Evolutionary conservation across 257 asterid species (phyloP), one percentile per base, ranked within the genome.

Genomic region (Solanum rostratum): DNA sequence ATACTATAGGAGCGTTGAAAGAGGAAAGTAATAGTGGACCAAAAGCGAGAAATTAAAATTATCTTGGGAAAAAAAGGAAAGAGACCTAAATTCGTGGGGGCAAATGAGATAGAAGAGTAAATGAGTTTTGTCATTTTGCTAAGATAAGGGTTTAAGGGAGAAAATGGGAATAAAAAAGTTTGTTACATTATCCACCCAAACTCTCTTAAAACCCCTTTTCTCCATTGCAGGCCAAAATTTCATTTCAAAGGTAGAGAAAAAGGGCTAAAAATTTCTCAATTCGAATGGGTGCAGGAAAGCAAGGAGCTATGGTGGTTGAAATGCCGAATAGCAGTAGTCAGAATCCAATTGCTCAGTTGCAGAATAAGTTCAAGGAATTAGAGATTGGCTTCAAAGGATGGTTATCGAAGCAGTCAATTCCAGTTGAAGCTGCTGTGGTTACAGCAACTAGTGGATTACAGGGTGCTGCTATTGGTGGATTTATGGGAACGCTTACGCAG

Each of bases 371-470:
- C 80, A 92, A 90, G 88, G 97, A 93, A 88, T 83, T 95, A 70
- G 97, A 94, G 83, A 45, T 41, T 27, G 88, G 76, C 52, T 93
- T 94, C 84, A 91, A 87, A 82, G 89, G 82, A 5, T 95, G 99
- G 99, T 83, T 95, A 33, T 91, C 94, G 16, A 94, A 95, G 86
- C 98, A 95, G 85, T 88, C 99, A 62, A 33, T 94, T 83, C 94
- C 97, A 3, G 97, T 94, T 49, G 99, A 95, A 87, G 98, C 97
- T 20, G 93, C 97, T 54, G 93, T 94, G 53, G 95, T 94, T 43
- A 93, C 99, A 54, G 86, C 91, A 81, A 95, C 98, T 30, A 92
- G 95, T 86, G 93, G 93, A 73, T 79, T 85, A 82, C 99, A 95
- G 74, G 99, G 99, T 9, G 98, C 97, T 45, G 95, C 95, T 7